Base-by-base conservation (phyloP, 2,329 filamentous ascomycete genomes). In the Neoscytalidium dimidiatum region DNA sequence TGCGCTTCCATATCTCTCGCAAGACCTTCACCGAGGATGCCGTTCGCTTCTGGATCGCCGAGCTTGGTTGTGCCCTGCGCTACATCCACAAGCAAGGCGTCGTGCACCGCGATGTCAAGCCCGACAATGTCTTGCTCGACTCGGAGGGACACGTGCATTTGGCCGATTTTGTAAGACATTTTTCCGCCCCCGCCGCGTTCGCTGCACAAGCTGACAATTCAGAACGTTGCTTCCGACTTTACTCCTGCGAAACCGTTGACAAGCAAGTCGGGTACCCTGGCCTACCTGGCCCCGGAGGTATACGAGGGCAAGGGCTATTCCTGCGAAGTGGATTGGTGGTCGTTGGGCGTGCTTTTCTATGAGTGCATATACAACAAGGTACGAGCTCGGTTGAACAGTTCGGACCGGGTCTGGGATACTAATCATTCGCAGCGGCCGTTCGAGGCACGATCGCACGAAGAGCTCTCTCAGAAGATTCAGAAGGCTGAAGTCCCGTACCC, bases 331-430 rank as follows among this genome's bases (percentile, higher is more conserved):
- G 95, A 99, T 77, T 99, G 95, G 95, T 99, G 95, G 95, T 98
- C 95, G 5, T 80, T 99, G 23, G 95, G 95, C 56, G 95, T 99
- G 51, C 86, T 96, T n/a, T 98, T 98, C 78, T 99, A 97, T 78
- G 95, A 99, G 78, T 98, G 95, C 84, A 97, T 99, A 69, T 99
- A 98, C 82, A 97, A 96, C 81, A 98, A 96, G 89, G 92, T 93
- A 79, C 61, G 63, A 33, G 31, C 5, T 19, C 61, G 43, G n/a
- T 11, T 14, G 5, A 14, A n/a, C 14, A 41, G 28, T 7, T 35
- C 38, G 17, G 0, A 6, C 48, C 46, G 13, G 9, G 26, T 29
- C 49, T 33, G 31, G 31, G 26, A 29, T 38, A 49, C 35, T 64
- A 28, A 58, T 21, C 26, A 57, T 38, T 43, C 28, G 35, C 73